Conservation (phyloP, 805 yeast species). For the Barnettozyma sp. region DNA sequence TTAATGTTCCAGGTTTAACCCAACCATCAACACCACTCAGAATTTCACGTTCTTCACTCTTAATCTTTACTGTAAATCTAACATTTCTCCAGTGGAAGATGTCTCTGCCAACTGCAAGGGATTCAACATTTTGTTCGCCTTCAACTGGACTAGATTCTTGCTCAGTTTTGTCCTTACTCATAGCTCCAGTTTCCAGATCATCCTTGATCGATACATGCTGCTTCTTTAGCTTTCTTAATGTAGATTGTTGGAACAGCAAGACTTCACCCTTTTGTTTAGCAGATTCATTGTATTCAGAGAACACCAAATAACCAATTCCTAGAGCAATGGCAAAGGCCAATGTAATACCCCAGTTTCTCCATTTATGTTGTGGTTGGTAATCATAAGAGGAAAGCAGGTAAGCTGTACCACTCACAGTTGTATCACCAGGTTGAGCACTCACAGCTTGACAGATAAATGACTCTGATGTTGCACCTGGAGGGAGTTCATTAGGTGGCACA, state of each 20-base stretch:
- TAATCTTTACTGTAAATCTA: slow-evolving; percentile 61
- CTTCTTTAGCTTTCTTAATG: slow-evolving; percentile 42
- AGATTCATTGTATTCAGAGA: slow-evolving; percentile 53
- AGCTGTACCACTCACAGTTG: slow-evolving; percentile 43
- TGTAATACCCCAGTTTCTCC: slow-evolving; percentile 62
- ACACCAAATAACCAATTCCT: slow-evolving; percentile 42
- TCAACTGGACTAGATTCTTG: slow-evolving; percentile 12
- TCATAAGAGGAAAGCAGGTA: slow-evolving; percentile 39
- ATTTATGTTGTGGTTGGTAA: slow-evolving; percentile 41
- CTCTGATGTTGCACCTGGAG: slow-evolving; percentile 21
- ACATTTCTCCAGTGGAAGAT: slow-evolving; percentile 77
- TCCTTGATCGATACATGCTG: slow-evolving; percentile 25
- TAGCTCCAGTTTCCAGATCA: slow-evolving; percentile 23
- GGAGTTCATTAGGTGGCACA: slow-evolving; percentile 2
- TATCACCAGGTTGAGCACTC: slow-evolving; percentile 48
- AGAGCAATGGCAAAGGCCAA: slow-evolving; percentile 51
- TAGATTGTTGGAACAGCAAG: slow-evolving; percentile 47
- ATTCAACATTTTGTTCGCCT: slow-evolving; percentile 20
- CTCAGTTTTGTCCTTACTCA: slow-evolving; percentile 25
- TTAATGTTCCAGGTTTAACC: slow-evolving; percentile 77
- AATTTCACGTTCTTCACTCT: slow-evolving; percentile 52
- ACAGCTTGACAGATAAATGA: slow-evolving; percentile 46
- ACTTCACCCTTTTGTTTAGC: slow-evolving; percentile 70
- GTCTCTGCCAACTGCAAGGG: slow-evolving; percentile 33
- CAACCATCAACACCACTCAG: slow-evolving; percentile 67